A percentile compares a stretch with the other conserved stretches of the same genome.
These are phyloP conservation scores for Chrysoporthe deuterocubensis DNA, from an alignment of 2,329 filamentous ascomycete species.

Conservation along the genomic window DNA sequence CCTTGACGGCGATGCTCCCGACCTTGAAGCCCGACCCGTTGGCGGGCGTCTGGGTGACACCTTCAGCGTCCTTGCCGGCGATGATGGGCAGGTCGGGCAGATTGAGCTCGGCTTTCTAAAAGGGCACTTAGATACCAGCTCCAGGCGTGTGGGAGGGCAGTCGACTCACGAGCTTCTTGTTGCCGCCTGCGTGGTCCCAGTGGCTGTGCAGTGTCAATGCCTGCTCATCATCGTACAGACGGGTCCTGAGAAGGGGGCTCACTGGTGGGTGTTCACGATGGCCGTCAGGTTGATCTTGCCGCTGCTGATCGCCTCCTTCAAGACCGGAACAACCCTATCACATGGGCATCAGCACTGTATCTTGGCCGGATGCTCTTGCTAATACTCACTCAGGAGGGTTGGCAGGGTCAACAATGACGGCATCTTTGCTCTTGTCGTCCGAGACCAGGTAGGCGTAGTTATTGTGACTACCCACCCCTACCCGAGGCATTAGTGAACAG, in stretches of 20 bases:
- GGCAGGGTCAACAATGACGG: constrained; percentile 79
- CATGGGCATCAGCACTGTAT: not conserved
- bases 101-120: constrained; percentile 48
- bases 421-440: constrained; percentile 78
- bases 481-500: constrained; percentile 2
- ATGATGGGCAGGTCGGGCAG: constrained; percentile 74
- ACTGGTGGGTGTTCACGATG: constrained; percentile 98
- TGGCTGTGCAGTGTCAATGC: constrained; percentile 61
- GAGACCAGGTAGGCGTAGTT: constrained; percentile 87
- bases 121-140: not conserved
- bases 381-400: constrained; percentile 72
- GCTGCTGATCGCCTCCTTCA: constrained; percentile 73
- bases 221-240: not conserved
- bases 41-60: constrained; percentile 75
- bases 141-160: too few relatives aligned
- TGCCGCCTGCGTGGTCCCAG: constrained; percentile 92
- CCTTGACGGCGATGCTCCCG: constrained; percentile 80
- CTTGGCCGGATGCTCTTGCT: not conserved
- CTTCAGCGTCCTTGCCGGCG: constrained; percentile 83
- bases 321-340: constrained; percentile 59
- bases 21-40: constrained; percentile 81
- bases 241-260: constrained; percentile 43
- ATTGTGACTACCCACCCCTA: constrained; percentile 77
- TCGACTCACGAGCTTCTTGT: constrained; percentile 71
- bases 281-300: constrained; percentile 81